Evolutionary conservation across 2,329 filamentous ascomycete species (phyloP), one percentile per base, ranked within the genome.

Genomic region (Colletotrichum godetiae): DNA sequence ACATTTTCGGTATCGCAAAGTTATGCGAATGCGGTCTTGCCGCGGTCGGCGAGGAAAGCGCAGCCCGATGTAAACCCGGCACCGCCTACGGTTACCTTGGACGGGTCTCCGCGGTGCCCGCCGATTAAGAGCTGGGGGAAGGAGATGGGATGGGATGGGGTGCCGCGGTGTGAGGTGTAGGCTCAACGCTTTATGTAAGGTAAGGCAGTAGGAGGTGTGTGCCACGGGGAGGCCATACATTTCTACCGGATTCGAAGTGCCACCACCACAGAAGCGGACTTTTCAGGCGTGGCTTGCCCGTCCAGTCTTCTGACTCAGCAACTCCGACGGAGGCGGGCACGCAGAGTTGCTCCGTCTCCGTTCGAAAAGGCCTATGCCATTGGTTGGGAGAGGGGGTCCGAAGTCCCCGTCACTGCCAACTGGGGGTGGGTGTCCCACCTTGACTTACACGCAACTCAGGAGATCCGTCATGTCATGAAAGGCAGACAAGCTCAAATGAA

Each of bases 291-390:
- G 29, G 27, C 60, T 19, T 19, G 8, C 2, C 37, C 37, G 13
- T 13, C 37, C 2, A 13, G 15, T 1, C 5, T 2, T 5, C 24
- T 65, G 55, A 65, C 49, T 65, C 52, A 65, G 33, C 62, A 65
- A 27, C 71, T 73, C 71, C 71, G 63, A 70, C 71, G 71, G 71
- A 73, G 35, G 65, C 71, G 67, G 67, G 65, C 42, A 29, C 63
- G 56, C 15, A 33, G 31, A 42, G 22, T 56, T 56, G 49, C 52
- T 57, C 62, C 62, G 52, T 65, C 52, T 61, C 67, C n/a, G 49
- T 24, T 66, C 42, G 22, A 57, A 35, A 6, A 61, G 12, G 24
- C 6, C 60, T 35, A 70, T 42, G 19, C 19, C 3, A 49, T 49
- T 49, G 42, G 42, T 49, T 42, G 37, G 13, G 5, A 15, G 37